Percentiles rank a stretch among this genome's conserved stretches.
phyloP scores from a whole-genome alignment of 371 early-diverging fungal species.

The Rhizopus delemar region DNA sequence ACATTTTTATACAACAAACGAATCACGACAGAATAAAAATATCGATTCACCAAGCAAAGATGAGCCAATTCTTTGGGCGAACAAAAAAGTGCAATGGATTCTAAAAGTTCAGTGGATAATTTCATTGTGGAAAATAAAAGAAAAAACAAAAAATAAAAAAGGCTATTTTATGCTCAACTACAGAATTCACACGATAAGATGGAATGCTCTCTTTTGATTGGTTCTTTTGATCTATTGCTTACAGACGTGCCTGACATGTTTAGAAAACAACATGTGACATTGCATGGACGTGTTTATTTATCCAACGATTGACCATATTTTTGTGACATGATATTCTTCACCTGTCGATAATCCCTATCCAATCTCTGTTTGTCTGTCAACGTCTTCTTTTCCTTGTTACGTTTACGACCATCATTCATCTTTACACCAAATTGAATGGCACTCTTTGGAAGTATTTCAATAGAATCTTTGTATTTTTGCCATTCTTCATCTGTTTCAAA shows the following conservation, averaged over 20 bases:
- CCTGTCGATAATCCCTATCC: slow-evolving; percentile 68
- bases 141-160: slow-evolving; percentile 8
- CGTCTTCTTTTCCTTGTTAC: slow-evolving; percentile 53
- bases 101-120: slow-evolving; percentile 34
- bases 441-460: slow-evolving; percentile 76
- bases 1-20: slow-evolving; percentile 29
- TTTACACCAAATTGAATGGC: slow-evolving; percentile 80
- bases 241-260: not conserved
- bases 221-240: not conserved
- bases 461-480: slow-evolving; percentile 67
- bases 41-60: slow-evolving; percentile 22
- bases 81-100: slow-evolving; percentile 24
- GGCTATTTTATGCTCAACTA: not conserved
- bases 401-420: slow-evolving; percentile 67
- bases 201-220: slow-evolving; percentile 6
- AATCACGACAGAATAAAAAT: slow-evolving; percentile 20
- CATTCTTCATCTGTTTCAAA: slow-evolving; percentile 81
- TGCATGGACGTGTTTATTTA: slow-evolving; percentile 4
- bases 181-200: slow-evolving; percentile 22
- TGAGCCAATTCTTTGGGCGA: slow-evolving; percentile 22
- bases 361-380: slow-evolving; percentile 61
- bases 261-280: not conserved
- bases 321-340: slow-evolving; percentile 68
- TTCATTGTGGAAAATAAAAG: slow-evolving; percentile 21
- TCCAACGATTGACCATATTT: slow-evolving; percentile 53